phyloP scores from a whole-genome alignment of 2,329 filamentous ascomycete genomes.

The Camillea tinctor region DNA sequence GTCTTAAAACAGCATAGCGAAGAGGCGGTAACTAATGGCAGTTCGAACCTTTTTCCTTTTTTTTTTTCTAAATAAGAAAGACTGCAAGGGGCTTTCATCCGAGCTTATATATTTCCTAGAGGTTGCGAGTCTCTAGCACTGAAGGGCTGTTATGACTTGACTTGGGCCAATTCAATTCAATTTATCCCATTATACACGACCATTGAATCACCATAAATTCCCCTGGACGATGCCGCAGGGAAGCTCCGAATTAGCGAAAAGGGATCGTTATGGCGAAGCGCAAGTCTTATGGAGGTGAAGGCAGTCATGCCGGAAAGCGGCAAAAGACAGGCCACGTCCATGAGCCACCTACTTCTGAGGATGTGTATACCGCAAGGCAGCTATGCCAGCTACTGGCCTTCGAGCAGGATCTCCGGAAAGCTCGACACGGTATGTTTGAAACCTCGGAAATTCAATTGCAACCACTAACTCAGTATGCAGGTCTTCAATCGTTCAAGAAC shows the following conservation, averaged over 20 bases:
- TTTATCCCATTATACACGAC: background rate
- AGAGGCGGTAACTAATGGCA: slow-evolving; percentile 1
- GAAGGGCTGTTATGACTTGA: background rate
- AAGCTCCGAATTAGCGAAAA: slow-evolving; percentile 5
- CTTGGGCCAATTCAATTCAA: slow-evolving; percentile 34
- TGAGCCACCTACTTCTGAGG: slow-evolving; percentile 57
- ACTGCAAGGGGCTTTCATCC: background rate
- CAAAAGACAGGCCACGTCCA: slow-evolving; percentile 51
- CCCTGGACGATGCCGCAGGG: slow-evolving; percentile 11
- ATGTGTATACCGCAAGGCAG: slow-evolving; percentile 63
- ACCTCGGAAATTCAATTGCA: background rate
- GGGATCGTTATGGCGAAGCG: slow-evolving; percentile 29
- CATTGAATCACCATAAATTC: background rate
- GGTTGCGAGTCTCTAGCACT: background rate
- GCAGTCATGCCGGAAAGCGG: slow-evolving; percentile 49
- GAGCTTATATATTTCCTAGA: background rate
- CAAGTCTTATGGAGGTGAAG: slow-evolving; percentile 29
- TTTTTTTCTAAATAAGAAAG: background rate
- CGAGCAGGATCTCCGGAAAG: slow-evolving; percentile 65
- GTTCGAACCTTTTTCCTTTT: slow-evolving; percentile 14
- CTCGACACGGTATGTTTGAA: slow-evolving; percentile 58
- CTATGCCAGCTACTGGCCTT: slow-evolving; percentile 68
- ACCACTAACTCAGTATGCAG: slow-evolving; percentile 13
- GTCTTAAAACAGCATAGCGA: background rate
- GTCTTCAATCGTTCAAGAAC: slow-evolving; percentile 71